Evolutionary conservation across 257 asterid genomes (phyloP).

Genomic region (Echites panduratus): DNA sequence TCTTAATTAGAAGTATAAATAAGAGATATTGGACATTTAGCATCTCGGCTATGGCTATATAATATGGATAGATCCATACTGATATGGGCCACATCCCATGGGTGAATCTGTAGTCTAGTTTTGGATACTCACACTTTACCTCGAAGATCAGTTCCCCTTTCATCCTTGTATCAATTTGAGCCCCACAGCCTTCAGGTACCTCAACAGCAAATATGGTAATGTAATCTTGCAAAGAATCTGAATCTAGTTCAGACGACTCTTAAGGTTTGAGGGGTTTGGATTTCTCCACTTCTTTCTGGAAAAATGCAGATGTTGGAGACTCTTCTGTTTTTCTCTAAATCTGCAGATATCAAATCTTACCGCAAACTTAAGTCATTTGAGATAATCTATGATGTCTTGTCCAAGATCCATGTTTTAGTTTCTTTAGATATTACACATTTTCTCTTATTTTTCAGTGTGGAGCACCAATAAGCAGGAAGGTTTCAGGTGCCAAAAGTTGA

Average conservation of each 20-base stretch:
- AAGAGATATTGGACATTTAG: neutral
- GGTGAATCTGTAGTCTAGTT: neutral
- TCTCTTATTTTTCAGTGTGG: no score
- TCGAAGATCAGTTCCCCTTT: neutral
- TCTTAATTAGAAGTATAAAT: neutral
- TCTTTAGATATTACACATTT: no score
- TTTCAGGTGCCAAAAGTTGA: no score
- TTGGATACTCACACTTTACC: neutral
- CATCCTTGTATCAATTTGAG: conserved; percentile 10
- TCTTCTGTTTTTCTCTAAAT: neutral
- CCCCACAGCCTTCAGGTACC: neutral
- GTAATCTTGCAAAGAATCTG: conserved; percentile 1
- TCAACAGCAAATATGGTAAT: conserved; percentile 2
- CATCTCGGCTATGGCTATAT: neutral
- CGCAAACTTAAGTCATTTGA: no score
- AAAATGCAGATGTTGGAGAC: neutral
- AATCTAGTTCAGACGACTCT: neutral
- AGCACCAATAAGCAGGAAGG: no score
- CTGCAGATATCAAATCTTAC: no score
- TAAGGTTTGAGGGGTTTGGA: neutral
- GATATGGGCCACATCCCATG: neutral
- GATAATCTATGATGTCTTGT: no score
- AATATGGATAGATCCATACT: neutral
- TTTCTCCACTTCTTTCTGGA: neutral
- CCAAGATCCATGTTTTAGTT: no score